Base-by-base conservation (phyloP, 139 green algal genomes). In the Haematococcus sp. region DNA sequence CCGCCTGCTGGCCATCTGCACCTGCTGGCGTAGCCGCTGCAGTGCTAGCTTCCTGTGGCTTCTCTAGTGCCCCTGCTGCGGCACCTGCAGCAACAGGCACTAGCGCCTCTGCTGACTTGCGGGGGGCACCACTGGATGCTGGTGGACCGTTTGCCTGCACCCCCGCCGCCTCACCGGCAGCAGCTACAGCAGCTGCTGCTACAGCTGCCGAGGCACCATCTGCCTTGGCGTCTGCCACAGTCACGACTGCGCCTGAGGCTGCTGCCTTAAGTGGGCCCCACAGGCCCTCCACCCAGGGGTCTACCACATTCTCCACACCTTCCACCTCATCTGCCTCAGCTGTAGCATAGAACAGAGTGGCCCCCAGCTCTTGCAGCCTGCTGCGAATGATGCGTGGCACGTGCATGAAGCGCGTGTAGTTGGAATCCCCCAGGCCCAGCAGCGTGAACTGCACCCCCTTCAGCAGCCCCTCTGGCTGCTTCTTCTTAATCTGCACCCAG, bases 381-480 rank as follows among this genome's bases (percentile, higher is more conserved):
- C 55, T 68, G 16, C 65, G 33, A 27, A 63, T 56, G 7, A 30
- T 60, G 1, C 94, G 85, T 0, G 94, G 85, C 25, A 98, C 88
- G 4, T 74, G 52, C 90, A 97, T 96, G 86, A 93, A 98, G 49
- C 86, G 84, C 15, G 94, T 98, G 83, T 98, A 99, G 83, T 99
- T 99, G 67, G 88, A 95, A 86, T 99, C 95, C 1, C 95, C 95
- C 40, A 99, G 78, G 5, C 94, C 95, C 72, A 98, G 81, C 5
- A 90, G 77, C 0, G 91, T 96, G 84, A 91, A 98, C 13, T 83
- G 66, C 2, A 98, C 73, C 31, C 89, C 90, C 31, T 83, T 75
- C n/a, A 94, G 74, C 40, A 65, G 30, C 1, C 56, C 46, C 23
- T 76, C 51, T 2, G 60, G 4, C 1, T 78, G 56, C 59, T 74